Evolutionary conservation across 202 grass and related monocot species (phyloP), one percentile per base, ranked within the genome.

Genomic region (Digitaria exilis): DNA sequence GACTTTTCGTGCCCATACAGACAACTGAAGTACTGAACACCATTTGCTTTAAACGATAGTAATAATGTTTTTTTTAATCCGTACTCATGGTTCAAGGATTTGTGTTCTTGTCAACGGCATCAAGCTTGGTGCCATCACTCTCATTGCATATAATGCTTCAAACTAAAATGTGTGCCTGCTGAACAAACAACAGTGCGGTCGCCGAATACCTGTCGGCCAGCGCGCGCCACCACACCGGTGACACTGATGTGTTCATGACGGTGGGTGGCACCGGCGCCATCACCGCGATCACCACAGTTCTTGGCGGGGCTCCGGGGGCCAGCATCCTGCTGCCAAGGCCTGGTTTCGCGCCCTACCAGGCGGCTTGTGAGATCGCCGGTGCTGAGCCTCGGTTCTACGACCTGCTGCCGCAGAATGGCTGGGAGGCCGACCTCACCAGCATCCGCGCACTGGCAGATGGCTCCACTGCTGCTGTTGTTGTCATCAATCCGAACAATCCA

Each of bases 401-500:
- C 85, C 89, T 98, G 55, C 74, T 85, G 55, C 96, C 92, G 10
- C 69, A 48, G 2, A 60, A 67, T 0, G 89, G 80, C 16, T 98
- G 96, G 96, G 90, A 94, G 84, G 55, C 86, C 45, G 78, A 98
- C 71, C 88, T 96, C 10, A 50, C 83, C 50, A 60, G 84, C 9
- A 29, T 98, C 16, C 74, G 84, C 24, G 11, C 83, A 3, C 22
- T 92, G 62, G 85, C 83, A 5, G 91, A 96, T 4, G 3, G 65
- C 12, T 67, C 83, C 49, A 98, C 96, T 0, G 83, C 85, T 0
- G 96, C 89, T 12, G 54, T 98, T 44, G 96, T 98, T 1, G 69
- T 98, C 89, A 98, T 98, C 83, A 98, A 88, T 59, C 96, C 96
- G 5, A 98, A 98, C 80, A 98, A 98, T 21, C 96, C 93, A 0